Conservation (phyloP, 1,284 basidiomycete genomes). For the Sporisorium graminicola region DNA sequence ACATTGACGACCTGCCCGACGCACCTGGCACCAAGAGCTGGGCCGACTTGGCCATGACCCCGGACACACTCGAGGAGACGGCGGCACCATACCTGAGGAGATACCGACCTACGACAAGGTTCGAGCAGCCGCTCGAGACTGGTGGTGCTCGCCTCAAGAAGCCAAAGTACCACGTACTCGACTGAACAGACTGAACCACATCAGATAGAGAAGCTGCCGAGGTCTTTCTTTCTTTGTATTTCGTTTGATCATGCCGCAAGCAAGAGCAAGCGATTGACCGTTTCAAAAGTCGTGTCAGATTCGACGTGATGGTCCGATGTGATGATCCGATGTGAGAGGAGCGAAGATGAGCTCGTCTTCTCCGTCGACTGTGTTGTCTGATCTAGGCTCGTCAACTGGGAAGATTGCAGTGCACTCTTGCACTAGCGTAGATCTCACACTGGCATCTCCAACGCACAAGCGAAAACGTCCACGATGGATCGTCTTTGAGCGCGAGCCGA, state of each 20-base stretch:
- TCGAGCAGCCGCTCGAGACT: slow-evolving; percentile 71
- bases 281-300: neutral
- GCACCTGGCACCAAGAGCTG: slow-evolving; percentile 72
- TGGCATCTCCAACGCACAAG: too few relatives aligned
- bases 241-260: neutral
- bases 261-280: slow-evolving; percentile 18
- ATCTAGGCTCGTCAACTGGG: too few relatives aligned
- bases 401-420: neutral
- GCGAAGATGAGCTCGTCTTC: too few relatives aligned
- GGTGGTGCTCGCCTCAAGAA: slow-evolving; percentile 57
- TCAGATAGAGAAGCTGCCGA: neutral
- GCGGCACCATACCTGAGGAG: slow-evolving; percentile 91
- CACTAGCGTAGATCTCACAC: too few relatives aligned
- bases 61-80: slow-evolving; percentile 87
- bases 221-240: neutral
- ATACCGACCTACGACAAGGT: slow-evolving; percentile 79
- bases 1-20: slow-evolving; percentile 79
- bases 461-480: neutral
- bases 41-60: slow-evolving; percentile 75
- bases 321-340: too few relatives aligned
- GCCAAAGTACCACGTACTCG: slow-evolving; percentile 54
- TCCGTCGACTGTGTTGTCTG: neutral
- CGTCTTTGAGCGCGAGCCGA: neutral
- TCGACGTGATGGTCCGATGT: too few relatives aligned
- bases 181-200: slow-evolving; percentile 8